A percentile compares a stretch with the other conserved stretches of the same genome.
Evolutionary conservation across 208 protist species (phyloP).

Genomic region (Wallacemonas sp.): DNA sequence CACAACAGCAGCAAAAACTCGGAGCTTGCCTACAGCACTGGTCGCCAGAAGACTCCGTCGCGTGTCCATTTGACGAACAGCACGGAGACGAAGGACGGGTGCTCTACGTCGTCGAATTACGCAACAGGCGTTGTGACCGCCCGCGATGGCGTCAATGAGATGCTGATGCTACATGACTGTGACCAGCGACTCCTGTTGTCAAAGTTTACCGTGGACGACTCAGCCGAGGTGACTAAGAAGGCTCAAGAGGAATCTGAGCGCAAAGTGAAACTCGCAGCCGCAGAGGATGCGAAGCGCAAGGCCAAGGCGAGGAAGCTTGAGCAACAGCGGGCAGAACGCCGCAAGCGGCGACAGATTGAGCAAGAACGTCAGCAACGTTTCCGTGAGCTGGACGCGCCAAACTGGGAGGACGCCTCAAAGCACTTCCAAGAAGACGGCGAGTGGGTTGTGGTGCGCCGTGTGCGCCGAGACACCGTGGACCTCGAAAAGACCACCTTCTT

Average conservation of each 20-base stretch:
- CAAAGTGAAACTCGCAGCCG: slow-evolving; percentile 24
- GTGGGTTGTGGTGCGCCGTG: slow-evolving; percentile 73
- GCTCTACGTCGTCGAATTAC: not conserved
- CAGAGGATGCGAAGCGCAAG: slow-evolving; percentile 37
- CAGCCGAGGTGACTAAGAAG: slow-evolving; percentile 38
- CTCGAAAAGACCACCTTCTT: slow-evolving; percentile 76
- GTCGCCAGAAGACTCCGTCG: not conserved
- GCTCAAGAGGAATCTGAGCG: slow-evolving; percentile 26
- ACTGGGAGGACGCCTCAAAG: slow-evolving; percentile 38
- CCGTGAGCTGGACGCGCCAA: slow-evolving; percentile 29
- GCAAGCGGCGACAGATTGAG: slow-evolving; percentile 35
- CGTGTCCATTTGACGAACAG: not conserved
- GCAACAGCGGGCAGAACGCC: slow-evolving; percentile 29
- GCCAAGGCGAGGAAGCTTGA: slow-evolving; percentile 33
- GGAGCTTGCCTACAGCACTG: not conserved
- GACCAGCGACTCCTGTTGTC: slow-evolving; percentile 6
- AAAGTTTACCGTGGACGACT: slow-evolving; percentile 42
- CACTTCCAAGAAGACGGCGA: slow-evolving; percentile 50
- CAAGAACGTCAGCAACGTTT: slow-evolving; percentile 39
- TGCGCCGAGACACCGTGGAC: slow-evolving; percentile 40
- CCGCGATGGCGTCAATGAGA: not conserved
- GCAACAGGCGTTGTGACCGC: not conserved
- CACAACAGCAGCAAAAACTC: not conserved
- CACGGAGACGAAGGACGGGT: not conserved
- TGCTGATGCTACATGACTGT: slow-evolving; percentile 14